Conservation (phyloP, 148 eudicot genomes). For the Fagopyrum homotropicum region DNA sequence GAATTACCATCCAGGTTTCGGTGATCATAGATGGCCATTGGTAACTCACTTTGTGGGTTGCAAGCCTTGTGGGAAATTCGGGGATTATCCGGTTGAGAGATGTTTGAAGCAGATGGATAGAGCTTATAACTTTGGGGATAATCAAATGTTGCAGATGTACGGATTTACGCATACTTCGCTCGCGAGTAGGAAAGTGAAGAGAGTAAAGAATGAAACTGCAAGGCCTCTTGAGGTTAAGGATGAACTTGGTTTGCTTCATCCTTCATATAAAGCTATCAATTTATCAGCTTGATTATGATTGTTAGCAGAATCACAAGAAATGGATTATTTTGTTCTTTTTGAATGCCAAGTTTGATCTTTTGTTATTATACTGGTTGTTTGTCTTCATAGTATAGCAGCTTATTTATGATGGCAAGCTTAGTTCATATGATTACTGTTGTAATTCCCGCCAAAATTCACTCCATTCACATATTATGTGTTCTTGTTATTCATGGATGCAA, state of each 20-base stretch:
- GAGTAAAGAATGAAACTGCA: conserved; percentile 43
- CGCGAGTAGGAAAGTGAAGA: conserved; percentile 49
- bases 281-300: conserved; percentile 20
- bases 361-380: neutral
- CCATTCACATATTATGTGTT: too few relatives aligned
- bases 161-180: conserved; percentile 57
- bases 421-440: conserved; percentile 9
- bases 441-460: neutral
- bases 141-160: conserved; percentile 64
- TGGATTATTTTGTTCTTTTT: neutral
- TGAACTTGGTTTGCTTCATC: conserved; percentile 62
- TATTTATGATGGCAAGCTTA: neutral
- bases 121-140: conserved; percentile 71
- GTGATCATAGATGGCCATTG: conserved; percentile 77
- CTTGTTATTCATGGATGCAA: too few relatives aligned
- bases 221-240: conserved; percentile 45
- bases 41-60: conserved; percentile 86
- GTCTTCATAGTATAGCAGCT: conserved; percentile 1
- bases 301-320: neutral
- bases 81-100: conserved; percentile 64
- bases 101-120: conserved; percentile 76
- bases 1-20: conserved; percentile 56
- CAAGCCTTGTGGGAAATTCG: conserved; percentile 62
- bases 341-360: neutral
- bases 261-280: conserved; percentile 45